Evolutionary conservation across 768 basidiomycete genomes (phyloP), one percentile per base, ranked within the genome.

Genomic region (Sporobolomyces roseus): DNA sequence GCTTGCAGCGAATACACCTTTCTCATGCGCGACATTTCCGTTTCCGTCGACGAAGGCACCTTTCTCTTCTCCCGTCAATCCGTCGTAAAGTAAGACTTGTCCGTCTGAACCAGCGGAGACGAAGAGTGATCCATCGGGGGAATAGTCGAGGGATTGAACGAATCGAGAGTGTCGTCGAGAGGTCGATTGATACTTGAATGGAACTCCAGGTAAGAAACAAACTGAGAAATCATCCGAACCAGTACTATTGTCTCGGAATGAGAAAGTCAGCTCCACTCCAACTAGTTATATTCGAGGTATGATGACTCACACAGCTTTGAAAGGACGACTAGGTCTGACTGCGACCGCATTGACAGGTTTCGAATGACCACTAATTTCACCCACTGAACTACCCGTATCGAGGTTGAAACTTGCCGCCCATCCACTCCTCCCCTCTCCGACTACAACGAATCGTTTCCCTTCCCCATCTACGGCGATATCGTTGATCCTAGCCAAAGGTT

Each of bases 401-500:
- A 80, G 72, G 36, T 74, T 75, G 77, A 80, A 79, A 6, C 75
- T 75, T 21, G 78, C 78, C 3, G 77, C 79, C 53, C 76, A 79
- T 23, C 73, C 46, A 38, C 33, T 54, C 64, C 86, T 83, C 32
- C 93, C 93, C 71, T 94, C 91, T 54, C 94, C 94, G 17, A 90
- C 93, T 9, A 87, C 90, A 54, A 97, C 89, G 68, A 98, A 87
- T 23, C 94, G 84, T 78, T 96, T 94, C 75, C 89, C 91, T 78
- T 97, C 94, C 2, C 88, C 90, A 75, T 98, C 94, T 92, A 92
- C 96, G 14, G 88, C 88, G 27, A 97, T 84, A 79, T 98, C 94
- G 74, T 92, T 93, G 74, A 74, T 71, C n/a, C 32, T 38, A 0
- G 66, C 61, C 45, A 74, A 48, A 5, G 69, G 66, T 52, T 71